Conservation (phyloP, 139 green algal genomes). For the Spirogloea muscicola region DNA sequence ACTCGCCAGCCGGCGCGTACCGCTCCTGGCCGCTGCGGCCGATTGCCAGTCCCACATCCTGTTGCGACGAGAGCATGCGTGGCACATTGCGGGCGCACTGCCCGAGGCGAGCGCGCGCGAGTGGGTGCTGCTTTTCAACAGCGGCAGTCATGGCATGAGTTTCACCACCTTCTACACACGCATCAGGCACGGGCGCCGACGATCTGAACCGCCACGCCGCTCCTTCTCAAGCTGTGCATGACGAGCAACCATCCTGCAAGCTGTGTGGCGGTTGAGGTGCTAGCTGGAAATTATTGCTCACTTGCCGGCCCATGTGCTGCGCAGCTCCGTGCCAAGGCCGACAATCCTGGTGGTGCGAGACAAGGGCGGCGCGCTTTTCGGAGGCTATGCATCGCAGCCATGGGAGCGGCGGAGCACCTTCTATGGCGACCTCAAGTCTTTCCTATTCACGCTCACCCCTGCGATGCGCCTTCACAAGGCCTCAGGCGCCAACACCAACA, state of each 20-base stretch:
- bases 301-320: too few species aligned
- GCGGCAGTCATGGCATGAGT: constrained; percentile 8
- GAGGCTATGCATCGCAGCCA: constrained; percentile 30
- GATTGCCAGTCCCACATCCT: too few species aligned
- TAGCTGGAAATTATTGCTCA: too few species aligned
- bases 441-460: constrained; percentile 32
- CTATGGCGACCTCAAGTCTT: constrained; percentile 27
- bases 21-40: too few species aligned
- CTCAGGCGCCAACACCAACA: constrained; percentile 27
- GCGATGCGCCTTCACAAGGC: background rate
- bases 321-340: constrained; percentile 4
- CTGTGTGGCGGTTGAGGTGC: too few species aligned
- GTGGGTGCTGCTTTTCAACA: constrained; percentile 21
- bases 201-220: too few species aligned
- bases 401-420: constrained; percentile 26
- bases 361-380: constrained; percentile 25
- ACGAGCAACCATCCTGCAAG: too few species aligned
- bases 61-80: constrained; percentile 24
- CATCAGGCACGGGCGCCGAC: too few species aligned
- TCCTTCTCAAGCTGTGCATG: too few species aligned
- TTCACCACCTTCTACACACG: constrained; percentile 26
- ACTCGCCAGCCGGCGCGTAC: too few species aligned
- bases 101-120: background rate
- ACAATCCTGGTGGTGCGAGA: constrained; percentile 32
- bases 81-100: constrained; percentile 25